A percentile compares a stretch with the other conserved stretches of the same genome.
phyloP scores from a whole-genome alignment of 768 basidiomycete genomes.

The Boletus barrowsii region DNA sequence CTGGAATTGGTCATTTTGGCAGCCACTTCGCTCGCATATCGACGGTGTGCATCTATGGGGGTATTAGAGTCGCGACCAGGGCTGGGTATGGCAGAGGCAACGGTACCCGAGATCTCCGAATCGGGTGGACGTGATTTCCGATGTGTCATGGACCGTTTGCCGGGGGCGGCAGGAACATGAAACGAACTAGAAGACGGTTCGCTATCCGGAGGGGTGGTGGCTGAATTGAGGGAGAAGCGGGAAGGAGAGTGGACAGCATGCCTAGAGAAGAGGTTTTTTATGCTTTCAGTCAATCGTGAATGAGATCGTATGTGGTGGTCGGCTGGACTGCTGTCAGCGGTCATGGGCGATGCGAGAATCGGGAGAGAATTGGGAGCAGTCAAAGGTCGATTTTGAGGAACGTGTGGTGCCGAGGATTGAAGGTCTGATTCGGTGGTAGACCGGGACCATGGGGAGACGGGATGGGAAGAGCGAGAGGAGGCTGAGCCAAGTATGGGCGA shows the following conservation, averaged over 20 bases:
- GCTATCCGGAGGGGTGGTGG: conserved; percentile 7
- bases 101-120: conserved; percentile 17
- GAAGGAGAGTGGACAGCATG: conserved; percentile 26
- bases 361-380: conserved; percentile 14
- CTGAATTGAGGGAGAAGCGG: conserved; percentile 20
- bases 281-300: conserved; percentile 23
- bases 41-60: conserved; percentile 18
- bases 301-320: conserved; percentile 13
- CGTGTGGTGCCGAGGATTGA: conserved; percentile 1
- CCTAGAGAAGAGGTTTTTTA: conserved; percentile 38
- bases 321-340: neutral
- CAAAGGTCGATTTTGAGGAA: conserved; percentile 11
- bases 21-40: conserved; percentile 15
- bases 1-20: conserved; percentile 2
- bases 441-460: conserved; percentile 11
- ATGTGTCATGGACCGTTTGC: conserved; percentile 16
- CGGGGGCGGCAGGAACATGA: neutral
- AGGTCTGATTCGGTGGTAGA: conserved; percentile 21
- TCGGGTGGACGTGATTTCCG: conserved; percentile 25
- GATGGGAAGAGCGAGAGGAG: conserved; percentile 15
- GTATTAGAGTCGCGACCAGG: neutral
- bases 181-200: conserved; percentile 11
- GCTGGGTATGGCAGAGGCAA: conserved; percentile 1
- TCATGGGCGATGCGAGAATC: neutral
- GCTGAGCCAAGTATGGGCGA: conserved; percentile 14